Evolutionary conservation across 176 grass and related monocot genomes (phyloP).

Genomic region (Oryza punctata): DNA sequence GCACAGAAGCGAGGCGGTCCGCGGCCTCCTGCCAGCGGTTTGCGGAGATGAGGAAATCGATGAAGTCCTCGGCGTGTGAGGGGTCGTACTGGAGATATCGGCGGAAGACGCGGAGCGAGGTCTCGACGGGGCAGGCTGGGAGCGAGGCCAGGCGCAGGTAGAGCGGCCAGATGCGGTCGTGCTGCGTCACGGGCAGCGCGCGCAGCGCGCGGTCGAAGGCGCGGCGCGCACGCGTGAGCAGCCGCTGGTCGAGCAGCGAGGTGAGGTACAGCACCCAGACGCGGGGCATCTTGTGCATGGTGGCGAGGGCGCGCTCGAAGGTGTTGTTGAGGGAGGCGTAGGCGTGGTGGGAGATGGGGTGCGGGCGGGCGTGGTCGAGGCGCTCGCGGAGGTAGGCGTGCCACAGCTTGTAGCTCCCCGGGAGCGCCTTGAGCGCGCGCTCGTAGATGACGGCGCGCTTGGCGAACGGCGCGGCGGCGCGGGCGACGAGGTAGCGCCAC

Average conservation of each 20-base stretch:
- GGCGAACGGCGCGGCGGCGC: constrained; percentile 61
- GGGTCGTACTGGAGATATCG: constrained; percentile 88
- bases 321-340: constrained; percentile 86
- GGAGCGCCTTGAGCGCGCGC: constrained; percentile 76
- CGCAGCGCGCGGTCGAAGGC: constrained; percentile 74
- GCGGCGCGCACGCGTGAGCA: constrained; percentile 60
- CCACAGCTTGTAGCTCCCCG: constrained; percentile 87
- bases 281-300: constrained; percentile 94
- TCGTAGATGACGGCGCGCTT: constrained; percentile 82
- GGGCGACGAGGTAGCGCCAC: constrained; percentile 89
- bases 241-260: constrained; percentile 69
- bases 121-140: constrained; percentile 72
- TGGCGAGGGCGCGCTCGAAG: constrained; percentile 80
- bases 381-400: constrained; percentile 84
- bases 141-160: constrained; percentile 72
- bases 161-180: constrained; percentile 81
- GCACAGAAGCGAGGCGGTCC: constrained; percentile 61
- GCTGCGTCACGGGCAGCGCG: constrained; percentile 78
- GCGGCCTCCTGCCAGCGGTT: constrained; percentile 78
- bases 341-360: constrained; percentile 59
- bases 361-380: constrained; percentile 67
- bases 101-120: constrained; percentile 73
- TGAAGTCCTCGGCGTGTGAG: constrained; percentile 80
- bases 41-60: constrained; percentile 62
- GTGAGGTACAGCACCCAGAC: constrained; percentile 75